phyloP scores from a whole-genome alignment of 2,329 filamentous ascomycete species.

The Gaeumannomyces sp. region DNA sequence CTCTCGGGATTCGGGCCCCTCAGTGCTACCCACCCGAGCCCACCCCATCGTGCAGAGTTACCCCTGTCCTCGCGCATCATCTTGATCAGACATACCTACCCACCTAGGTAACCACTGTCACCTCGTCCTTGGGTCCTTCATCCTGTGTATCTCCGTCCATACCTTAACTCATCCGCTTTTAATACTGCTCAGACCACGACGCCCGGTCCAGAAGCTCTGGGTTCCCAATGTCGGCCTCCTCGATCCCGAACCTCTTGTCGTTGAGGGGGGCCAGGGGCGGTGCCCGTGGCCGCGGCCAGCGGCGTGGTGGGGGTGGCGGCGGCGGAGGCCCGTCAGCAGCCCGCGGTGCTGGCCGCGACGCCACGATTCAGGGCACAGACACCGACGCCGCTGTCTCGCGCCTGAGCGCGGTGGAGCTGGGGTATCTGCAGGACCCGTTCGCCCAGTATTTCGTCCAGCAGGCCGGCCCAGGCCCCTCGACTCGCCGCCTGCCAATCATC shows the following conservation, averaged over 20 bases:
- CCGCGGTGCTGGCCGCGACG: slow-evolving; percentile 49
- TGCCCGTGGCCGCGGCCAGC: slow-evolving; percentile 8
- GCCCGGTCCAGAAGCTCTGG: background rate
- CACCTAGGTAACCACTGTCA: no score
- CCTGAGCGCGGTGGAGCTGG: slow-evolving; percentile 77
- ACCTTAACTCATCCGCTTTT: background rate
- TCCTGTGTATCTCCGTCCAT: background rate
- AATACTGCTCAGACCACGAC: background rate
- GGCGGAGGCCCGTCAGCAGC: slow-evolving; percentile 20
- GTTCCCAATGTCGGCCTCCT: slow-evolving; percentile 57
- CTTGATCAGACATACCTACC: no score
- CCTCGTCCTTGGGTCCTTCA: background rate
- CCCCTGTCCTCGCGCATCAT: no score
- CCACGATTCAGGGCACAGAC: slow-evolving; percentile 81
- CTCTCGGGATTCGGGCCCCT: no score
- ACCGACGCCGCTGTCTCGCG: slow-evolving; percentile 84
- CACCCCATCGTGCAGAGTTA: no score
- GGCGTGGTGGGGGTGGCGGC: slow-evolving; percentile 25
- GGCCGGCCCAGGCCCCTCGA: slow-evolving; percentile 33
- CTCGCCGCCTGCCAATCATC: slow-evolving; percentile 79
- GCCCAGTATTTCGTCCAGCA: slow-evolving; percentile 61
- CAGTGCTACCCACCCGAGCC: no score
- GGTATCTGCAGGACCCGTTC: slow-evolving; percentile 79
- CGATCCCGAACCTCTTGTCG: slow-evolving; percentile 73
- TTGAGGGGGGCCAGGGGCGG: slow-evolving; percentile 37